phyloP scores from a whole-genome alignment of 2,329 filamentous ascomycete genomes.

The Fusarium austroafricanum region DNA sequence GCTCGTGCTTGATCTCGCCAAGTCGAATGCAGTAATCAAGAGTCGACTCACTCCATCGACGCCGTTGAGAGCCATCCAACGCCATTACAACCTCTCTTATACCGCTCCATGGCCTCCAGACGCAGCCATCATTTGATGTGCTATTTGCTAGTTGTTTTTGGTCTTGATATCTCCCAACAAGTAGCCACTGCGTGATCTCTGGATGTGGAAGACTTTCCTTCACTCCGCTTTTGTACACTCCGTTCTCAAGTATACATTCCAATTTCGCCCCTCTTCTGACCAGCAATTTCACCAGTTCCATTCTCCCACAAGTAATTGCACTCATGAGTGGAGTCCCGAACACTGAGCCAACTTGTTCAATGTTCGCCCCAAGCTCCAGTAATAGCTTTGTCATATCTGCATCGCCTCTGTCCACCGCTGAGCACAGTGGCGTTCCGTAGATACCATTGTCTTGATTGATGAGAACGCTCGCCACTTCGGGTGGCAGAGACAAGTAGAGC shows the following conservation, averaged over 20 bases:
- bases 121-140: neutral
- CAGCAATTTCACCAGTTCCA: neutral
- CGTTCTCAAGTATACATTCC: neutral
- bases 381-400: neutral
- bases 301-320: neutral
- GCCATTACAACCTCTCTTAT: neutral
- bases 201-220: neutral
- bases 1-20: no score
- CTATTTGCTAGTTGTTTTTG: neutral
- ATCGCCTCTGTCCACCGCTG: neutral
- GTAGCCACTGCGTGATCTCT: neutral
- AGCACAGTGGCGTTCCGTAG: neutral
- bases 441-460: fast-evolving
- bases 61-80: neutral
- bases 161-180: slow-evolving; percentile 9
- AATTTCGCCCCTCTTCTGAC: neutral
- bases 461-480: fast-evolving
- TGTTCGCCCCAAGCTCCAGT: neutral
- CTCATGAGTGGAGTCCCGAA: neutral
- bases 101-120: neutral
- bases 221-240: neutral
- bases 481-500: neutral
- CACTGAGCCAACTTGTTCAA: neutral
- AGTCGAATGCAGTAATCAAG: neutral
- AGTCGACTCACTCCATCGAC: neutral